These are phyloP conservation scores for Plasmodium vivax DNA, from an alignment of 169 alveolate genomes.

Conservation along the genomic window DNA sequence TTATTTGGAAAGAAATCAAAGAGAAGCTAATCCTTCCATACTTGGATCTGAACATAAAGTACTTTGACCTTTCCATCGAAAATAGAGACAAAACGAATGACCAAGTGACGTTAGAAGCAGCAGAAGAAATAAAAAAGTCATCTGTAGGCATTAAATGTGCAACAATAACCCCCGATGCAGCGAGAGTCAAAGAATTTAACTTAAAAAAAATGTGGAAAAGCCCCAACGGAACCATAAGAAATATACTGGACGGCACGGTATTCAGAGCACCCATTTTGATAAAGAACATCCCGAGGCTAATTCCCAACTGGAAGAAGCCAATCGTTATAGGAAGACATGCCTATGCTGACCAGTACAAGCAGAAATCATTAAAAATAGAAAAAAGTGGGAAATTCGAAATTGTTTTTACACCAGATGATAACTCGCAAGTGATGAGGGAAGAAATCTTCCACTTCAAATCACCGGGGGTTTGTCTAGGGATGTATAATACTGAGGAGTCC, in stretches of 20 bases:
- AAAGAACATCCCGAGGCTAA: slow-evolving; percentile 92
- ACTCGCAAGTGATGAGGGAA: slow-evolving; percentile 73
- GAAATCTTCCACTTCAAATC: slow-evolving; percentile 81
- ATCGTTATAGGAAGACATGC: slow-evolving; percentile 96
- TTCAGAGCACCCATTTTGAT: slow-evolving; percentile 95
- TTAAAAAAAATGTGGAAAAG: slow-evolving; percentile 95
- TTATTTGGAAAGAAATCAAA: slow-evolving; percentile 94
- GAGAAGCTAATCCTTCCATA: slow-evolving; percentile 92
- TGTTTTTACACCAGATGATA: slow-evolving; percentile 88
- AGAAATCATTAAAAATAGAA: slow-evolving; percentile 87
- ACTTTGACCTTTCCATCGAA: slow-evolving; percentile 92
- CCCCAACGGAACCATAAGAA: slow-evolving; percentile 97
- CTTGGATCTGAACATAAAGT: slow-evolving; percentile 91
- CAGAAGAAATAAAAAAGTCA: slow-evolving; percentile 91
- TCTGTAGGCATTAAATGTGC: slow-evolving; percentile 97
- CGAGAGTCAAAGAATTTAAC: slow-evolving; percentile 93
- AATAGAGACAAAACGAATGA: slow-evolving; percentile 94
- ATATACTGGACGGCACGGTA: slow-evolving; percentile 94
- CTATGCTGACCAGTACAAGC: slow-evolving; percentile 96
- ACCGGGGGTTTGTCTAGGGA: slow-evolving; percentile 93
- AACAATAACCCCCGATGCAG: slow-evolving; percentile 97
- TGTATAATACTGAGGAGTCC: slow-evolving; percentile 95
- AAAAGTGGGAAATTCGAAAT: slow-evolving; percentile 92
- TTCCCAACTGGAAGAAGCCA: slow-evolving; percentile 95
- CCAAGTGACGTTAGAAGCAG: slow-evolving; percentile 96